Base-by-base conservation (phyloP, 148 eudicot species). In the Chenopodium formosanum region DNA sequence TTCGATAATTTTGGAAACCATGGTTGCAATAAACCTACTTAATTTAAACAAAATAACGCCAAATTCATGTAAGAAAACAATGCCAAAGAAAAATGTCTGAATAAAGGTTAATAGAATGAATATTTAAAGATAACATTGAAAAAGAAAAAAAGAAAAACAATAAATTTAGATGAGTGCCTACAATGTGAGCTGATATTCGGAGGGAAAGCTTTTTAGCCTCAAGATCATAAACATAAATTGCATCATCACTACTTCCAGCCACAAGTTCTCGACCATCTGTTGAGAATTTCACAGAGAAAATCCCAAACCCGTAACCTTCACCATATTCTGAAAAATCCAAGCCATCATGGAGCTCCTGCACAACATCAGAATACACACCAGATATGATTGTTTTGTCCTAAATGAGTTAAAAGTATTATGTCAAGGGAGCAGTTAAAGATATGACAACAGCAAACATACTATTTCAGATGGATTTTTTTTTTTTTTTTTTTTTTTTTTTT, bases 271-370 rank as follows among this genome's bases (percentile, higher is more conserved):
- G 86, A 70, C 98, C 98, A 87, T 94, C 94, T 47, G 82, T 92
- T 29, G 98, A 92, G 81, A 91, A 94, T 76, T 94, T 94, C 40
- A 94, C 89, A 74, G 97, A 91, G 77, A 94, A 94, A 44, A 94
- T 92, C 31, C 92, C 93, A 85, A 91, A 90, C 16, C 88, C 73
- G 37, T 86, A 84, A 5, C 88, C 85, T 58, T 86, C 89, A 77
- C 78, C 80, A 37, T 76, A 80, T 40, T 79, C 86, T 9, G 97
- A 85, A 78, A 94, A 91, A 78, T 91, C 90, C 78, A 94, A 85
- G 47, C 93, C 97, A 73, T 94, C 97, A 76, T 94, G 97, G 80
- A 94, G 89, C 81, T 94, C 98, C 98, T 94, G 89, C 83, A 88
- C 64, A 74, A 34, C 32, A 74, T 8, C 17, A 81, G 27, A 19